Percentiles rank a stretch among this genome's conserved stretches.
phyloP scores from a whole-genome alignment of 805 yeast species.

The Ogataea paradorogensis region DNA sequence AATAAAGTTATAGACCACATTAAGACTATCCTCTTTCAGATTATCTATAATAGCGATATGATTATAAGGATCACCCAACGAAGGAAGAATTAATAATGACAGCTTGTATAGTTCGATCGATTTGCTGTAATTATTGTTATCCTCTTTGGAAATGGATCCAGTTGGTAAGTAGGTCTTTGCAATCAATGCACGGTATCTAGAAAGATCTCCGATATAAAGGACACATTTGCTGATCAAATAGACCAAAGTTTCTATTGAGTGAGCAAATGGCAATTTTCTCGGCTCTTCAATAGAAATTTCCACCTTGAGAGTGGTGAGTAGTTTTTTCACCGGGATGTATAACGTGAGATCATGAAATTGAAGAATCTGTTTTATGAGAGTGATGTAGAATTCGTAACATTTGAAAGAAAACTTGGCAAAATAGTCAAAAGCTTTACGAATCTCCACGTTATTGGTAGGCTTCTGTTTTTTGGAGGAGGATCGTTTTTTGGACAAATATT shows the following conservation, averaged over 20 bases:
- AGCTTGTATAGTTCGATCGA: conserved; percentile 46
- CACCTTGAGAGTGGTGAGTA: conserved; percentile 29
- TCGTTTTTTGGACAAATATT: conserved; percentile 20
- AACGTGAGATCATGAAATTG: conserved; percentile 37
- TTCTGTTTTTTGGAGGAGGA: conserved; percentile 15
- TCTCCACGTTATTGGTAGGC: conserved; percentile 40
- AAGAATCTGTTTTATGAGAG: conserved; percentile 39
- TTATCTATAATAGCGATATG: conserved; percentile 57
- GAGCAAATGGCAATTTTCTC: conserved; percentile 10
- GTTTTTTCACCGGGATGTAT: conserved; percentile 34
- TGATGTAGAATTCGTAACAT: conserved; percentile 46
- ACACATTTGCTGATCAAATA: conserved; percentile 48
- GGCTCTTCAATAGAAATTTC: conserved; percentile 3
- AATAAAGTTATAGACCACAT: conserved; percentile 51
- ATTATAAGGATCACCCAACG: conserved; percentile 64
- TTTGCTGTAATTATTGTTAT: conserved; percentile 41
- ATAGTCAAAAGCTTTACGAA: conserved; percentile 52
- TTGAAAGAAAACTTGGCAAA: conserved; percentile 49
- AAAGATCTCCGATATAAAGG: conserved; percentile 54
- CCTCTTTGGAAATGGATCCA: conserved; percentile 33
- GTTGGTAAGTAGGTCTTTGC: conserved; percentile 42
- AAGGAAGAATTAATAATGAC: conserved; percentile 59
- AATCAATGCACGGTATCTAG: conserved; percentile 52
- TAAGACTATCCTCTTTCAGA: conserved; percentile 45
- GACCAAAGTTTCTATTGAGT: conserved; percentile 28